Conservation (phyloP, 257 asterid species). For the Gentiana macrophylla region DNA sequence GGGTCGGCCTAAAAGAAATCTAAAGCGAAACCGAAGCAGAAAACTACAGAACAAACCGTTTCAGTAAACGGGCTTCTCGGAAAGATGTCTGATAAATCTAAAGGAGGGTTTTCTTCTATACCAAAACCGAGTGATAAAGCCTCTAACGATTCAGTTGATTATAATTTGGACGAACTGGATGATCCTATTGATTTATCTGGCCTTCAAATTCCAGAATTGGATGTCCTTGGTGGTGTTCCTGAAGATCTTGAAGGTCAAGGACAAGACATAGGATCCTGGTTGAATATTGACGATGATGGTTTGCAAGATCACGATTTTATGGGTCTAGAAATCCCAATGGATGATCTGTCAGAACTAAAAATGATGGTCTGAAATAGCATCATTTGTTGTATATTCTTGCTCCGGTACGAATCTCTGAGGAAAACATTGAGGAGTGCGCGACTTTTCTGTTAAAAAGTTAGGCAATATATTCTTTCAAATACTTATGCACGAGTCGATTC, state of each 20-base stretch:
- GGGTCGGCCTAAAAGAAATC: constrained; percentile 71
- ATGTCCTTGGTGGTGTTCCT: constrained; percentile 54
- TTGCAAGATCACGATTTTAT: constrained; percentile 62
- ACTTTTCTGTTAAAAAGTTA: constrained; percentile 24
- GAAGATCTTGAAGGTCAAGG: constrained; percentile 73
- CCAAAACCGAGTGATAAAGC: constrained; percentile 39
- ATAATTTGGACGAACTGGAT: constrained; percentile 53
- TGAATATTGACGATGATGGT: constrained; percentile 66
- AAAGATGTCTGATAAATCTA: constrained; percentile 48
- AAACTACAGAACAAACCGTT: constrained; percentile 61
- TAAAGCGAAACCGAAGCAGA: constrained; percentile 74
- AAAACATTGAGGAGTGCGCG: constrained; percentile 26
- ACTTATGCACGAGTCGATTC: constrained; percentile 38
- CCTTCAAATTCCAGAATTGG: constrained; percentile 82
- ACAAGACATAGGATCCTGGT: constrained; percentile 85
- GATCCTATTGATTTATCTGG: constrained; percentile 87
- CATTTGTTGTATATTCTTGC: constrained; percentile 41
- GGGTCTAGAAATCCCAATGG: constrained; percentile 88
- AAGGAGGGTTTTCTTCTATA: constrained; percentile 38
- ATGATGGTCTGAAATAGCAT: constrained; percentile 64
- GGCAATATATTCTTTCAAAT: constrained; percentile 49
- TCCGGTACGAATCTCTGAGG: constrained; percentile 28
- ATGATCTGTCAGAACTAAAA: constrained; percentile 68
- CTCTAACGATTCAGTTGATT: constrained; percentile 29
- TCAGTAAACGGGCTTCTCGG: constrained; percentile 59